phyloP scores from a whole-genome alignment of 805 yeast species.

The Peterozyma toletana region DNA sequence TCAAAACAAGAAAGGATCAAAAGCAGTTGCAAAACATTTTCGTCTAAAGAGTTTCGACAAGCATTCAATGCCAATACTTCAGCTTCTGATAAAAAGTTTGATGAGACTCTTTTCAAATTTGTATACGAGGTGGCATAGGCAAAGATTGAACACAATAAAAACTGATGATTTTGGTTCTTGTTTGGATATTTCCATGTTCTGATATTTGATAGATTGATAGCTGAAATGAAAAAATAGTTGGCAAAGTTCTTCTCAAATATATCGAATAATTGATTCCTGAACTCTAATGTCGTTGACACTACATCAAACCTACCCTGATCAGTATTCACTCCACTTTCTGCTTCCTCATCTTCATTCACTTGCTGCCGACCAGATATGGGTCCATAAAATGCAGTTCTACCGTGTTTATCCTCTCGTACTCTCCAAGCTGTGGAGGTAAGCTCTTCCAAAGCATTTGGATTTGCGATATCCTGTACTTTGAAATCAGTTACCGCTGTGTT shows the following conservation, averaged over 20 bases:
- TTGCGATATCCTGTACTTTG: slow-evolving; percentile 10
- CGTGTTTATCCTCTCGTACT: slow-evolving; percentile 18
- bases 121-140: slow-evolving; percentile 20
- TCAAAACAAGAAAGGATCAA: slow-evolving; percentile 23
- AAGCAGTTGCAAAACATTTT: slow-evolving; percentile 18
- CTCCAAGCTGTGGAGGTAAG: slow-evolving; percentile 25
- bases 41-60: slow-evolving; percentile 14
- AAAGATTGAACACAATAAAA: slow-evolving; percentile 20
- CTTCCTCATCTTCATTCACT: slow-evolving; percentile 15
- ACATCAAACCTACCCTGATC: slow-evolving; percentile 10
- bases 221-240: slow-evolving; percentile 17
- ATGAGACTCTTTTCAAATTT: slow-evolving; percentile 8
- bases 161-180: slow-evolving; percentile 18
- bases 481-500: slow-evolving; percentile 4
- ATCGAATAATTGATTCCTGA: slow-evolving; percentile 9
- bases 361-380: slow-evolving; percentile 26
- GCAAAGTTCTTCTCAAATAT: slow-evolving; percentile 19
- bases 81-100: slow-evolving; percentile 15
- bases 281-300: slow-evolving; percentile 5
- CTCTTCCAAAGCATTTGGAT: slow-evolving; percentile 24
- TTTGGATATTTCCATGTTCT: slow-evolving; percentile 20
- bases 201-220: slow-evolving; percentile 14
- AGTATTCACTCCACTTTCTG: slow-evolving; percentile 1
- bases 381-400: slow-evolving; percentile 25
- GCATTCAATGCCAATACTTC: slow-evolving; percentile 17